Evolutionary conservation across 805 yeast genomes (phyloP).

Genomic region (Tetrapisispora pingtungensis): DNA sequence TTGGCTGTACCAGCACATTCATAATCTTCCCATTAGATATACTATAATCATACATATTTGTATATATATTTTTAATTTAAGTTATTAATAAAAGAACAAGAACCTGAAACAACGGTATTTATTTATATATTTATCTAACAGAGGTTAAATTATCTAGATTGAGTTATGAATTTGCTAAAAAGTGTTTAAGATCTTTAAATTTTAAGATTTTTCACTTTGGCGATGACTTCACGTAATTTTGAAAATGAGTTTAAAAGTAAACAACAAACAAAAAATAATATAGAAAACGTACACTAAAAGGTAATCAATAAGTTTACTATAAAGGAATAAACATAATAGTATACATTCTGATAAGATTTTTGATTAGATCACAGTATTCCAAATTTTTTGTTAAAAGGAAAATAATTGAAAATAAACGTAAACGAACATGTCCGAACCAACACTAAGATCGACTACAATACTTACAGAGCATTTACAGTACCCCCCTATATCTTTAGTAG

Average conservation of each 20-base stretch:
- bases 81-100: not conserved
- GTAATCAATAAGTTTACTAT: too few relatives aligned
- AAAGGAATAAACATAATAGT: too few relatives aligned
- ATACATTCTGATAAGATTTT: too few relatives aligned
- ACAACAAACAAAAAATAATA: not conserved
- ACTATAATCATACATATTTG: not conserved
- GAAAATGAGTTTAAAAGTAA: not conserved
- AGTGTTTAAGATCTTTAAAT: too few relatives aligned
- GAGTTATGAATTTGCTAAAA: too few relatives aligned
- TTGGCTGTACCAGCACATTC: not conserved
- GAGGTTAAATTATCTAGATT: too few relatives aligned
- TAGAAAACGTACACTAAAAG: too few relatives aligned
- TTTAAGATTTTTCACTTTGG: not conserved
- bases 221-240: not conserved
- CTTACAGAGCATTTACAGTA: conserved; percentile 81
- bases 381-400: too few relatives aligned
- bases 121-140: too few relatives aligned
- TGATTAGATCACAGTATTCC: too few relatives aligned
- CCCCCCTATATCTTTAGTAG: conserved; percentile 73
- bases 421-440: conserved; percentile 29
- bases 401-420: not conserved
- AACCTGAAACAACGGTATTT: too few relatives aligned
- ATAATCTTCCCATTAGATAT: not conserved
- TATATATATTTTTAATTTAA: not conserved
- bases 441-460: conserved; percentile 36